phyloP scores from a whole-genome alignment of 257 asterid genomes.

The Solanum gracilifrons region DNA sequence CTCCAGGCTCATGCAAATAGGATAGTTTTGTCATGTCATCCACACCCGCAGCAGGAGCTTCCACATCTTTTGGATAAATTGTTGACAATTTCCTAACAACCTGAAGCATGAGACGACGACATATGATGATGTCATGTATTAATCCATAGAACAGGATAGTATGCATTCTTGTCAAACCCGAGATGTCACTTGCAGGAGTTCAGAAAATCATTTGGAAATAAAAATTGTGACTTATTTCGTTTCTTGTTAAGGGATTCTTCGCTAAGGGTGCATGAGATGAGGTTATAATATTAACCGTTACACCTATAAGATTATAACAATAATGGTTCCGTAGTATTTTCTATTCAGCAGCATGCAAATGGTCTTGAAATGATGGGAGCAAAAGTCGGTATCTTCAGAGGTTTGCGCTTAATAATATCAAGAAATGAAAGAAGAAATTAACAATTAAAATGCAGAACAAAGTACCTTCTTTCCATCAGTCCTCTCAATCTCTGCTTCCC shows the following conservation, averaged over 20 bases:
- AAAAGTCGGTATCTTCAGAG: not conserved
- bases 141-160: not conserved
- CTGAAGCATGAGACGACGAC: constrained; percentile 24
- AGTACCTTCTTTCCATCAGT: constrained; percentile 78
- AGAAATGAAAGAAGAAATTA: not conserved
- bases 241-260: not conserved
- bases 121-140: not conserved
- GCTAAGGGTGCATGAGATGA: not conserved
- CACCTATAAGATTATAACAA: not conserved
- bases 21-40: constrained; percentile 98
- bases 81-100: constrained; percentile 58
- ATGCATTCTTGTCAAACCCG: not conserved
- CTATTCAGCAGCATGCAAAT: not conserved
- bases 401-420: not conserved
- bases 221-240: too few relatives aligned
- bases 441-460: not conserved
- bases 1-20: constrained; percentile 98
- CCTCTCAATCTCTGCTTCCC: constrained; percentile 58
- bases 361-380: not conserved
- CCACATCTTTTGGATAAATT: constrained; percentile 81
- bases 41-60: constrained; percentile 96
- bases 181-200: not conserved
- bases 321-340: not conserved
- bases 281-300: not conserved
- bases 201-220: not conserved